Percentiles rank a stretch among this genome's conserved stretches.
These are phyloP conservation scores for Rhodamnia rubescens DNA, from an alignment of 345 rosid species.

Conservation along the genomic window DNA sequence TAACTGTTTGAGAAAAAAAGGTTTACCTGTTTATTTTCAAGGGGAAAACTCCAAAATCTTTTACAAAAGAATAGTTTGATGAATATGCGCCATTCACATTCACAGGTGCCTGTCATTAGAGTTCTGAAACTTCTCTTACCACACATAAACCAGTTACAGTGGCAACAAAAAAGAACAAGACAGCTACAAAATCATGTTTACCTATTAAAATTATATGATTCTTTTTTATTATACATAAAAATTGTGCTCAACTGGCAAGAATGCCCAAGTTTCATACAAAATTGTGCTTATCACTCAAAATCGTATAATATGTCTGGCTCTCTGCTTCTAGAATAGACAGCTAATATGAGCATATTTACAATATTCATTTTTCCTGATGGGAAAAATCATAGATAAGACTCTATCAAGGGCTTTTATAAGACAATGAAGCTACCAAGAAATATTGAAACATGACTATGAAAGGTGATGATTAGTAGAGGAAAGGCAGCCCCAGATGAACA, in stretches of 20 bases:
- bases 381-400: neutral
- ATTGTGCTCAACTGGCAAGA: neutral
- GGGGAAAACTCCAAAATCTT: neutral
- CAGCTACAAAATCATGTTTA: neutral
- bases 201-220: neutral
- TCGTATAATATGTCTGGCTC: neutral
- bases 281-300: neutral
- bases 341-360: neutral
- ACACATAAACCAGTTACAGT: neutral
- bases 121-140: neutral
- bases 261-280: neutral
- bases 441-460: neutral
- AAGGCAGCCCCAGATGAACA: neutral
- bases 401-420: neutral
- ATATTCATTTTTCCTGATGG: neutral
- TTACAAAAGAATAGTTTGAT: neutral
- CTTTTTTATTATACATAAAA: neutral
- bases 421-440: neutral
- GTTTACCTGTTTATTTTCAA: neutral
- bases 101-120: neutral
- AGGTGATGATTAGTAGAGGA: neutral
- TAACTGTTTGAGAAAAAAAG: neutral
- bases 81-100: neutral
- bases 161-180: neutral
- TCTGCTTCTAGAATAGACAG: neutral